Evolutionary conservation across 169 alveolate genomes (phyloP).

Genomic region (Babesia caballi): DNA sequence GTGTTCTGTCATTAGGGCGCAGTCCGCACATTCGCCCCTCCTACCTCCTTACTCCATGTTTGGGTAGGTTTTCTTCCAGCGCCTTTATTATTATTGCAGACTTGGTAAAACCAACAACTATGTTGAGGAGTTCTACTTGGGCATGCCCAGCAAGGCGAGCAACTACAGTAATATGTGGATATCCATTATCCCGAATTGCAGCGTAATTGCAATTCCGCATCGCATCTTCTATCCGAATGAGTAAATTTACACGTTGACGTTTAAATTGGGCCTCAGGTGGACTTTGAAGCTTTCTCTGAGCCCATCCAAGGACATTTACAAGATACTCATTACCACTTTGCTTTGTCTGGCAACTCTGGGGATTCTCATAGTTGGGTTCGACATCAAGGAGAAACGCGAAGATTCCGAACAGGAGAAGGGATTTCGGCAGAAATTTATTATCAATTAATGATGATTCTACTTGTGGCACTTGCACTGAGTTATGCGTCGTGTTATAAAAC

Average conservation of each 20-base stretch:
- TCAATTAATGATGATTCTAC: constrained; percentile 20
- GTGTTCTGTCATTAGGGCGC: constrained; percentile 51
- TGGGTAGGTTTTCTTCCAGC: constrained; percentile 35
- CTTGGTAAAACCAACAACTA: constrained; percentile 83
- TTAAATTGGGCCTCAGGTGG: constrained; percentile 52
- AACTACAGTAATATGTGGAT: constrained; percentile 76
- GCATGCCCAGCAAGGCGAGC: constrained; percentile 71
- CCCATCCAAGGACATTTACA: constrained; percentile 72
- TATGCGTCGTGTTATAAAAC: background rate
- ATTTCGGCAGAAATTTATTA: constrained; percentile 65
- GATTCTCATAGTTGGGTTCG: constrained; percentile 67
- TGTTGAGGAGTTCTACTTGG: constrained; percentile 82
- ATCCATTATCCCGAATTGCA: constrained; percentile 77
- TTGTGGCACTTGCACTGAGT: background rate
- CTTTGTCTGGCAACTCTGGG: constrained; percentile 68
- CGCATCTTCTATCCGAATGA: constrained; percentile 67
- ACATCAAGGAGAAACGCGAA: constrained; percentile 71
- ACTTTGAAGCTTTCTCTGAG: constrained; percentile 70
- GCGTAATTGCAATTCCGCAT: constrained; percentile 70
- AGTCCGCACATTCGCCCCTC: constrained; percentile 57
- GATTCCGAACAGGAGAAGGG: constrained; percentile 78
- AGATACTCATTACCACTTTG: constrained; percentile 65
- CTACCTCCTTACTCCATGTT: constrained; percentile 45
- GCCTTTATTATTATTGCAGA: constrained; percentile 34
- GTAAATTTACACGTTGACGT: constrained; percentile 6